phyloP scores from a whole-genome alignment of 2,329 filamentous ascomycete genomes.

The Ceratocystis alfenasii region DNA sequence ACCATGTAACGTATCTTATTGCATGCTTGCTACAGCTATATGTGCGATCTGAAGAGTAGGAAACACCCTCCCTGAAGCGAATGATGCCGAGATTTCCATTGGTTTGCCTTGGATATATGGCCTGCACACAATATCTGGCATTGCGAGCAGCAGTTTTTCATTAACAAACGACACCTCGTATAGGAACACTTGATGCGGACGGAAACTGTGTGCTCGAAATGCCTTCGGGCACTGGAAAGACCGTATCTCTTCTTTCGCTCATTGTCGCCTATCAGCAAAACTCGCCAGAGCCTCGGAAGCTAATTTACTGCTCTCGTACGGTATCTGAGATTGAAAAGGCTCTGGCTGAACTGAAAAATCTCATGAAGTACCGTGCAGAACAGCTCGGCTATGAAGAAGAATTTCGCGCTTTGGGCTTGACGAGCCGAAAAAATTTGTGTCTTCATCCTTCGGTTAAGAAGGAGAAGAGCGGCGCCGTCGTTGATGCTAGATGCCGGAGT shows the following conservation, averaged over 20 bases:
- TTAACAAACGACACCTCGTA: not conserved
- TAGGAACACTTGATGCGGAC: slow-evolving; percentile 74
- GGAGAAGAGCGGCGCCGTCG: slow-evolving; percentile 87
- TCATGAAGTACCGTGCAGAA: slow-evolving; percentile 90
- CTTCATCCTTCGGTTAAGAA: slow-evolving; percentile 90
- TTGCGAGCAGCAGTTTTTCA: not conserved
- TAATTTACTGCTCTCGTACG: slow-evolving; percentile 98
- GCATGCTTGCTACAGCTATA: slow-evolving; percentile 34
- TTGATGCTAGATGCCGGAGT: slow-evolving; percentile 91
- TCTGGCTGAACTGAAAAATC: slow-evolving; percentile 71
- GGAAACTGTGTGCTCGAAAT: slow-evolving; percentile 97
- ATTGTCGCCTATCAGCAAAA: slow-evolving; percentile 95
- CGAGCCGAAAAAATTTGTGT: slow-evolving; percentile 94
- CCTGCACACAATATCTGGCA: no score
- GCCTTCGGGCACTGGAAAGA: slow-evolving; percentile 98
- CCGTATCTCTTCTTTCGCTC: slow-evolving; percentile 82
- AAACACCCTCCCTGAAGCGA: not conserved
- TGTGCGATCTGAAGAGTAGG: slow-evolving; percentile 46
- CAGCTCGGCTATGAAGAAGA: slow-evolving; percentile 87
- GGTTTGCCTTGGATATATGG: not conserved
- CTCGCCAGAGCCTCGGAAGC: slow-evolving; percentile 83
- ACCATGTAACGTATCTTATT: not conserved
- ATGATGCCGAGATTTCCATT: not conserved
- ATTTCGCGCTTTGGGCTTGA: slow-evolving; percentile 81
- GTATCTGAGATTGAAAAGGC: slow-evolving; percentile 99